A percentile compares a stretch with the other conserved stretches of the same genome.
These are phyloP conservation scores for Ascoidea rubescens DNA, from an alignment of 805 yeast genomes.

Conservation along the genomic window DNA sequence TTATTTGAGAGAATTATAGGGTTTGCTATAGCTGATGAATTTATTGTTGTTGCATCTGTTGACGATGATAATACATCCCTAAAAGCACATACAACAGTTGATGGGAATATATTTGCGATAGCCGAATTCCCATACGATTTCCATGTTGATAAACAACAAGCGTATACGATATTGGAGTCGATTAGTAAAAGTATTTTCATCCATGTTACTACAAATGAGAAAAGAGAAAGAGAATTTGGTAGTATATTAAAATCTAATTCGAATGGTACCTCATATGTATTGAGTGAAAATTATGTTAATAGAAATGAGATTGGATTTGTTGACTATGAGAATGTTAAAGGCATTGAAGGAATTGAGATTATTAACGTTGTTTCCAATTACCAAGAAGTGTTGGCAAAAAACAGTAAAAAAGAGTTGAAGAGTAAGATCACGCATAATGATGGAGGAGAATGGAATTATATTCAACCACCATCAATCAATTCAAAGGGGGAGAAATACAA, in stretches of 20 bases:
- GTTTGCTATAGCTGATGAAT: constrained; percentile 57
- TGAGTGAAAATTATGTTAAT: constrained; percentile 57
- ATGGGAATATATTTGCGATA: constrained; percentile 65
- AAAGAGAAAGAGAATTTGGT: constrained; percentile 49
- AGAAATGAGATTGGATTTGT: constrained; percentile 63
- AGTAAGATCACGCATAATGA: constrained; percentile 78
- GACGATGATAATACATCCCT: constrained; percentile 32
- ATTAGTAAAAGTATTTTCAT: constrained; percentile 59
- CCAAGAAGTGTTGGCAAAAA: constrained; percentile 24
- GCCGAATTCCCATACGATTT: constrained; percentile 63
- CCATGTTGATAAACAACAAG: constrained; percentile 43
- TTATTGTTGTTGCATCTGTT: constrained; percentile 55
- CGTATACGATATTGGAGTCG: constrained; percentile 72
- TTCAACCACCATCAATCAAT: constrained; percentile 58
- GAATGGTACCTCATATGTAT: constrained; percentile 77
- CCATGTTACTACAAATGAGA: constrained; percentile 60
- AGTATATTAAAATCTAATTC: constrained; percentile 77
- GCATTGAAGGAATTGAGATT: constrained; percentile 73
- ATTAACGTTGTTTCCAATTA: constrained; percentile 56
- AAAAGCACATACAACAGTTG: constrained; percentile 61
- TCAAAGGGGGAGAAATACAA: constrained; percentile 40
- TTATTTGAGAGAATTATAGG: constrained; percentile 54
- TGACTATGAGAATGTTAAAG: constrained; percentile 76
- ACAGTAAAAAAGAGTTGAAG: constrained; percentile 42
- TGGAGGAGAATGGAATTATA: constrained; percentile 73